phyloP scores from a whole-genome alignment of 2,329 filamentous ascomycete genomes.

The Furcasterigmium furcatum region DNA sequence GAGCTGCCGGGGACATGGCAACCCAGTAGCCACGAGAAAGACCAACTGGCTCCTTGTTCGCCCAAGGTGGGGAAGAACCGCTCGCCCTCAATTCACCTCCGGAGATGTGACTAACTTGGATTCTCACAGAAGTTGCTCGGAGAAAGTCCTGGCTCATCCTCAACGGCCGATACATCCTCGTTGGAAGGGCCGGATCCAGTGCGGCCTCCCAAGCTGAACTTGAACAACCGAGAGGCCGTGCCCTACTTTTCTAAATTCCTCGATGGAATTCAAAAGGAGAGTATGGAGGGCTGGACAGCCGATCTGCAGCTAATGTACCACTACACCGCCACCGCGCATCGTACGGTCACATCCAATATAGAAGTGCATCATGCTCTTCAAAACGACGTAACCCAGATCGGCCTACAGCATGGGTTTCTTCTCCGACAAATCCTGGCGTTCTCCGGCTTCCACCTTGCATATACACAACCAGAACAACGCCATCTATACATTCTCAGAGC shows the following conservation, averaged over 20 bases:
- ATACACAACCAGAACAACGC: not conserved
- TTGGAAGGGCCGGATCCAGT: too few species aligned
- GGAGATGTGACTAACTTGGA: too few species aligned
- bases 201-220: too few species aligned
- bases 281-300: slow-evolving; percentile 18
- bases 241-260: too few species aligned
- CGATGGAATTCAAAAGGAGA: too few species aligned
- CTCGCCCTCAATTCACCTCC: slow-evolving; percentile 4
- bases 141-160: too few species aligned
- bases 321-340: slow-evolving; percentile 20
- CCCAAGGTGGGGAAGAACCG: slow-evolving; percentile 12
- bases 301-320: slow-evolving; percentile 30
- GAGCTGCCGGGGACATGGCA: too few species aligned
- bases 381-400: slow-evolving; percentile 15
- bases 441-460: slow-evolving; percentile 20
- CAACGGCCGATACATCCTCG: too few species aligned
- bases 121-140: too few species aligned
- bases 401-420: slow-evolving; percentile 17
- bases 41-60: slow-evolving; percentile 4
- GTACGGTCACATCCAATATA: slow-evolving; percentile 22
- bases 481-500: slow-evolving; percentile 14
- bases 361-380: too few species aligned
- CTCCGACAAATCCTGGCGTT: slow-evolving; percentile 24
- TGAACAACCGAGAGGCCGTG: too few species aligned
- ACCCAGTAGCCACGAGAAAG: slow-evolving; percentile 10